Conservation (phyloP, 306 rosid species). For the Pterocarpus santalinus region DNA sequence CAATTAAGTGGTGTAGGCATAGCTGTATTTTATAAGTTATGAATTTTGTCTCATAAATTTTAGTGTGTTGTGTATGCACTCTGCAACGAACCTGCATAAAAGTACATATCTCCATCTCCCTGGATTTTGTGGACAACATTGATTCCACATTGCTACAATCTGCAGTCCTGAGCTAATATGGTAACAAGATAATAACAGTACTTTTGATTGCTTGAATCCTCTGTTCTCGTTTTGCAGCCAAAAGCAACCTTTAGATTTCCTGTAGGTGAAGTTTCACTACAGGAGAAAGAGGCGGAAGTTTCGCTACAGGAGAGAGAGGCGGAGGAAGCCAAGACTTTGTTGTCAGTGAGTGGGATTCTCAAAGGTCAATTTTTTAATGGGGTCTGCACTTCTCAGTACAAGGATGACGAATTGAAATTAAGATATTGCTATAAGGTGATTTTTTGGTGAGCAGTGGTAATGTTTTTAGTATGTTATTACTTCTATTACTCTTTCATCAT, state of each 20-base stretch:
- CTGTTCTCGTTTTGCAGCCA: constrained; percentile 67
- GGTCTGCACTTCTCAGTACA: constrained; percentile 71
- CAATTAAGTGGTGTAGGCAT: neutral
- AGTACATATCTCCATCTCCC: neutral
- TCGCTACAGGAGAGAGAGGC: constrained; percentile 42
- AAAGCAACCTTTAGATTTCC: constrained; percentile 90
- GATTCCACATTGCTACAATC: neutral
- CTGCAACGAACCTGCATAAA: neutral
- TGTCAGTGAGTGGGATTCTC: constrained; percentile 72
- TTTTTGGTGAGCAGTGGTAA: constrained; percentile 9
- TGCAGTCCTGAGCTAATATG: neutral
- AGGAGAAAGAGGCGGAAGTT: constrained; percentile 50
- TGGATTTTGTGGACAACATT: neutral
- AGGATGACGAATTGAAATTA: constrained; percentile 73
- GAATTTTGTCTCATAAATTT: neutral
- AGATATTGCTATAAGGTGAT: constrained; percentile 81
- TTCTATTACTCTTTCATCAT: neutral
- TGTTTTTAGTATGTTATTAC: neutral
- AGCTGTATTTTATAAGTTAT: neutral
- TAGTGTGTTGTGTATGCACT: neutral
- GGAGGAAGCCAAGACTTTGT: constrained; percentile 59
- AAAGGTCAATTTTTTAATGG: constrained; percentile 73
- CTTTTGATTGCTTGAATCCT: constrained; percentile 4
- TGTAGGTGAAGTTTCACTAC: constrained; percentile 79
- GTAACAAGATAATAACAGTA: neutral